These are phyloP conservation scores for Nakazawaea pomicola DNA, from an alignment of 805 yeast genomes.

Conservation along the genomic window DNA sequence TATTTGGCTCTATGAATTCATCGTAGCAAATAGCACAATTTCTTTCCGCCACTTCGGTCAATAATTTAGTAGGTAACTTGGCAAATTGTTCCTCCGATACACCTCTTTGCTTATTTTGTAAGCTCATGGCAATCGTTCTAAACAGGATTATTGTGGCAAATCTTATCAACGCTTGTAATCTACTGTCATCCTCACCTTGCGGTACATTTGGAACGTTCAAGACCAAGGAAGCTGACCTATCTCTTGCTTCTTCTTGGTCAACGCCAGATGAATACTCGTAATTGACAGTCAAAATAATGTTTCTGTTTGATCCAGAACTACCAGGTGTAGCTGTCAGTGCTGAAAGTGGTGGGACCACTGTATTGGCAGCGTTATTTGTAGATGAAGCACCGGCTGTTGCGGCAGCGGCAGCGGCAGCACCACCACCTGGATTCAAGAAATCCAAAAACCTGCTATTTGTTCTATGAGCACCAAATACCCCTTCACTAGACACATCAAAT, in stretches of 20 bases:
- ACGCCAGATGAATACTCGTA: slow-evolving; percentile 24
- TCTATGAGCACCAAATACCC: slow-evolving; percentile 23
- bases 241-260: slow-evolving; percentile 14
- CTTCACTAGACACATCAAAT: slow-evolving; percentile 29
- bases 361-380: neutral
- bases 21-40: slow-evolving; percentile 68
- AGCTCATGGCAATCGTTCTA: slow-evolving; percentile 47
- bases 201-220: slow-evolving; percentile 66
- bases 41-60: slow-evolving; percentile 26
- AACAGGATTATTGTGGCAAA: slow-evolving; percentile 69
- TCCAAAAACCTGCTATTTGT: slow-evolving; percentile 19
- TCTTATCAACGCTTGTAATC: slow-evolving; percentile 54
- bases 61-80: slow-evolving; percentile 35
- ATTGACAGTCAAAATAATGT: slow-evolving; percentile 35
- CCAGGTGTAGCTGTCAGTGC: neutral
- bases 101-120: slow-evolving; percentile 45
- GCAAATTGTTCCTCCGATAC: slow-evolving; percentile 49
- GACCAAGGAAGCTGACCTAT: slow-evolving; percentile 51
- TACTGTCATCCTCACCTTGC: slow-evolving; percentile 51
- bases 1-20: slow-evolving; percentile 30
- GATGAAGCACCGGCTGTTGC: neutral
- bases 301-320: slow-evolving; percentile 21
- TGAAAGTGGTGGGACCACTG: slow-evolving; percentile 1
- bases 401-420: neutral
- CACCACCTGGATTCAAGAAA: slow-evolving; percentile 20